Evolutionary conservation across 257 asterid genomes (phyloP).

Genomic region (Ajuga chamaepitys): DNA sequence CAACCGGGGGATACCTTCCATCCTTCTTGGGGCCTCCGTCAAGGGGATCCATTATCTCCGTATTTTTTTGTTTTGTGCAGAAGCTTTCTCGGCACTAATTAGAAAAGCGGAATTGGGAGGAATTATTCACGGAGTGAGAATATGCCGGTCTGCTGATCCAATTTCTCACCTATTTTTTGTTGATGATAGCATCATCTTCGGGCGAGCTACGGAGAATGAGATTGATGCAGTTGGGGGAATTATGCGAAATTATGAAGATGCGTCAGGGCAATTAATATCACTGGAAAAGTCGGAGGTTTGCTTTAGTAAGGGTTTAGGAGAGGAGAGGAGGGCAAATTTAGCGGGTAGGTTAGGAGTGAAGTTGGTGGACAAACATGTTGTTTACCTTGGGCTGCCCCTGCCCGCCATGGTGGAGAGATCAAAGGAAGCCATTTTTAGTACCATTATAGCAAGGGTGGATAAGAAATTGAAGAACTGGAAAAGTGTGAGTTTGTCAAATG

Average conservation of each 20-base stretch:
- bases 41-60: too few relatives aligned
- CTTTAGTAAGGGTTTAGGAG: neutral
- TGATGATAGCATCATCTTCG: neutral
- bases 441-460: neutral
- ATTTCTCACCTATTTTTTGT: neutral
- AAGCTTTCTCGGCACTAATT: neutral
- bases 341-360: neutral
- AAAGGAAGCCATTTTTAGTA: too few relatives aligned
- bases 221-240: neutral
- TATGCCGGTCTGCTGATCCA: neutral
- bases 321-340: too few relatives aligned
- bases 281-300: too few relatives aligned
- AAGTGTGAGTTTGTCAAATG: neutral
- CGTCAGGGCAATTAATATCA: neutral
- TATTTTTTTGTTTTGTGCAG: neutral
- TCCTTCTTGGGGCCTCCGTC: neutral
- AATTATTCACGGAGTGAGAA: neutral
- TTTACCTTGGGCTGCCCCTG: neutral
- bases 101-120: neutral
- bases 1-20: neutral
- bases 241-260: neutral
- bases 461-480: too few relatives aligned
- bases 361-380: neutral
- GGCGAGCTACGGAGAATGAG: neutral
- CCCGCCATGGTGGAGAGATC: neutral